phyloP scores from a whole-genome alignment of 345 rosid species.

The Lepidium didymum region DNA sequence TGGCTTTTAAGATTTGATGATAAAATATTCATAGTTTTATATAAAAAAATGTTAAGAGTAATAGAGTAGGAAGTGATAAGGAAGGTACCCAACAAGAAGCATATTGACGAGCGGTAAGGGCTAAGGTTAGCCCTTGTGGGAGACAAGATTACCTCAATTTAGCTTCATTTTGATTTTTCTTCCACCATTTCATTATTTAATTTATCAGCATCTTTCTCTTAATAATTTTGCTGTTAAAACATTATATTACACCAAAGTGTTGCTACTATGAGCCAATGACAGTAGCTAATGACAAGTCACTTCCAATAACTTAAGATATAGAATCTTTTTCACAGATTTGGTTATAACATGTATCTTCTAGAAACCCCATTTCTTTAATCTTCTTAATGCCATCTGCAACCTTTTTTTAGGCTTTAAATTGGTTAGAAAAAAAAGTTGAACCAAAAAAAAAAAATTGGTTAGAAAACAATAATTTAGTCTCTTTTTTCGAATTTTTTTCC shows the following conservation, averaged over 20 bases:
- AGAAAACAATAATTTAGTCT: too few relatives aligned
- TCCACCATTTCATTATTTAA: not conserved
- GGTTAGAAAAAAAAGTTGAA: not conserved
- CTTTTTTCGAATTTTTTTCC: too few relatives aligned
- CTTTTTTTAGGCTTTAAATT: too few relatives aligned
- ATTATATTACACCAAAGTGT: constrained; percentile 20
- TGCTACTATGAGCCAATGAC: constrained; percentile 25
- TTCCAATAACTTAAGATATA: constrained; percentile 9
- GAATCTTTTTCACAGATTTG: constrained; percentile 14
- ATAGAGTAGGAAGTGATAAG: constrained; percentile 15
- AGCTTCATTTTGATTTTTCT: constrained; percentile 1
- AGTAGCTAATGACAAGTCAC: constrained; percentile 15
- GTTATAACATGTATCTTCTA: constrained; percentile 18
- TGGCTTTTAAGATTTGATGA: not conserved
- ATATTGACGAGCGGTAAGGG: constrained; percentile 1
- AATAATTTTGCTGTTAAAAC: not conserved
- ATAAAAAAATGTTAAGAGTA: not conserved
- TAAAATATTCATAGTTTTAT: not conserved
- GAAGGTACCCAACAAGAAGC: constrained; percentile 27
- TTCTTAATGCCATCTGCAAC: not conserved
- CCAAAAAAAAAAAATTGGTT: too few relatives aligned
- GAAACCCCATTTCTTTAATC: constrained; percentile 8
- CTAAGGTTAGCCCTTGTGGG: constrained; percentile 28
- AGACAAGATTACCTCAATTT: constrained; percentile 35
- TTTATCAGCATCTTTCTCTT: constrained; percentile 9